Evolutionary conservation across 768 basidiomycete genomes (phyloP).

Genomic region (Suillus spraguei): DNA sequence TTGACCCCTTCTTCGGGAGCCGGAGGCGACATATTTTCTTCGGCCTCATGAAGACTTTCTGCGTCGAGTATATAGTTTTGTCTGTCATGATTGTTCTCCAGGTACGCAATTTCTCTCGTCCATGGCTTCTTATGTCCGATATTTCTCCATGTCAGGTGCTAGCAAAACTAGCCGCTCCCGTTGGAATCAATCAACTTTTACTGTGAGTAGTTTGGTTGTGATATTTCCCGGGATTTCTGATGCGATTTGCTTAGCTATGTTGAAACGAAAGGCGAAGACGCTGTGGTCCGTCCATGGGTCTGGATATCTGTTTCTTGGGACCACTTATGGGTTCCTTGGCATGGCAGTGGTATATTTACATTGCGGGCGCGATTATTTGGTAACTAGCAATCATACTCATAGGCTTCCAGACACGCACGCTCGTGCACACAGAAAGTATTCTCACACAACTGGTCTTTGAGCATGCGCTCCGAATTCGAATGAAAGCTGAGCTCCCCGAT

Average conservation of each 20-base stretch:
- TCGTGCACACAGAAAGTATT: constrained; percentile 53
- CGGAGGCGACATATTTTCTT: constrained; percentile 20
- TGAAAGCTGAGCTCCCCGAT: constrained; percentile 20
- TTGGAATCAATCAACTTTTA: constrained; percentile 36
- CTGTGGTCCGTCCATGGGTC: constrained; percentile 64
- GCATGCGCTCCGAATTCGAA: constrained; percentile 61
- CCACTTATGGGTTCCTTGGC: constrained; percentile 44
- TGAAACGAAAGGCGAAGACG: constrained; percentile 51
- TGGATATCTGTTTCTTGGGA: constrained; percentile 64
- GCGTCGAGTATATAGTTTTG: constrained; percentile 15
- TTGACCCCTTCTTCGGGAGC: constrained; percentile 25
- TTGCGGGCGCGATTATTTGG: constrained; percentile 17
- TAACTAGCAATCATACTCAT: constrained; percentile 2
- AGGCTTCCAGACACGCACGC: constrained; percentile 38
- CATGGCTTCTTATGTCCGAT: not conserved
- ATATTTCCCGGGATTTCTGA: not conserved
- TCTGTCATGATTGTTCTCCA: constrained; percentile 12
- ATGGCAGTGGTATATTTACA: constrained; percentile 57
- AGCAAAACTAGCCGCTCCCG: constrained; percentile 28
- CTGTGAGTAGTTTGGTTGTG: constrained; percentile 19
- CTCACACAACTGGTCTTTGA: constrained; percentile 57
- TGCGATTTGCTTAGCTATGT: constrained; percentile 49
- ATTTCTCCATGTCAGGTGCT: constrained; percentile 15
- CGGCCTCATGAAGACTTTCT: constrained; percentile 18
- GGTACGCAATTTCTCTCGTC: not conserved